Evolutionary conservation across 352 stramenopile species (phyloP).

Genomic region (Thraustotheca clavata): DNA sequence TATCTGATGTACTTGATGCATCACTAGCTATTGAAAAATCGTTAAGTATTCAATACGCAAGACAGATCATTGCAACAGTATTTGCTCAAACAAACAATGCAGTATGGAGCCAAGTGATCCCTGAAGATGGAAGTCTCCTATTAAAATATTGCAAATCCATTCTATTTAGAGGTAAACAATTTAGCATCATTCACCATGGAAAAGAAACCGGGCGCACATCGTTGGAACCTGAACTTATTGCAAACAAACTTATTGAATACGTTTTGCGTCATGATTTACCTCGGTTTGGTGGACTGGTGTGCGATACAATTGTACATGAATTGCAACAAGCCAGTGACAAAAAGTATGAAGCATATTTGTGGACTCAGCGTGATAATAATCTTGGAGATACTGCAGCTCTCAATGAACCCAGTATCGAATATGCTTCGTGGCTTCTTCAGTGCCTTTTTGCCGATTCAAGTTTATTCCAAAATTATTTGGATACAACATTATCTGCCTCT

Average conservation of each 20-base stretch:
- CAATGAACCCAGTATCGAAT: conserved; percentile 66
- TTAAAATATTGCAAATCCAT: conserved; percentile 41
- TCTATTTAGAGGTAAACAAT: conserved; percentile 44
- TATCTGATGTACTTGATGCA: conserved; percentile 21
- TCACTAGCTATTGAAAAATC: conserved; percentile 26
- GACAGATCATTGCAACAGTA: conserved; percentile 16
- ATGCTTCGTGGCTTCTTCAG: conserved; percentile 59
- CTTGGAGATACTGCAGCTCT: conserved; percentile 37
- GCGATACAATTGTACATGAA: conserved; percentile 21
- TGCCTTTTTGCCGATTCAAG: conserved; percentile 25
- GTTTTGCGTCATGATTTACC: background rate
- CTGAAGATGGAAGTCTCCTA: conserved; percentile 22
- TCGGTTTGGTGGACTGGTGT: conserved; percentile 21
- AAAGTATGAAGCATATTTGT: conserved; percentile 53
- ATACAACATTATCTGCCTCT: background rate
- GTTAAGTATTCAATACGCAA: conserved; percentile 31
- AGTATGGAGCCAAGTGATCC: background rate
- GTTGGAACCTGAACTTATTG: background rate
- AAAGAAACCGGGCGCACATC: background rate
- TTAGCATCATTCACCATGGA: conserved; percentile 22
- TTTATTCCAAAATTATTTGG: background rate
- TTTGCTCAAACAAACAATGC: background rate
- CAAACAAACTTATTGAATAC: conserved; percentile 10
- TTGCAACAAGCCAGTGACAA: conserved; percentile 23
- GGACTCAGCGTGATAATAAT: conserved; percentile 61